These are phyloP conservation scores for Entomortierella beljakovae DNA, from an alignment of 192 early-diverging fungal genomes.

Conservation along the genomic window DNA sequence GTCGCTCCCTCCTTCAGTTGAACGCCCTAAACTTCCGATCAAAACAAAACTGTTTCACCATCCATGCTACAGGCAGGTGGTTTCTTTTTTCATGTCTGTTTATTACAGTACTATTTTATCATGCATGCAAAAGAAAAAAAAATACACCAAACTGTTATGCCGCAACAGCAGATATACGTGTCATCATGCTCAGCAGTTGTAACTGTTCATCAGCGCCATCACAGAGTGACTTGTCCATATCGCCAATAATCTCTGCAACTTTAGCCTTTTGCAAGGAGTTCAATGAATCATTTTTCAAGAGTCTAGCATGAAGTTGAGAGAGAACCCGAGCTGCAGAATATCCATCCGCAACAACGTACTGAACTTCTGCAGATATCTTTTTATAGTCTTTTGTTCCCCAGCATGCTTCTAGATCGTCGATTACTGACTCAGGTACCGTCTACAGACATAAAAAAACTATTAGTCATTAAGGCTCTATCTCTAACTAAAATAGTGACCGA, in stretches of 20 bases:
- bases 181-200: slow-evolving; percentile 79
- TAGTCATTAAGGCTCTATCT: not conserved
- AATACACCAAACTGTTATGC: slow-evolving; percentile 1
- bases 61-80: not conserved
- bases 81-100: not conserved
- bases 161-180: slow-evolving; percentile 57
- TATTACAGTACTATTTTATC: not conserved
- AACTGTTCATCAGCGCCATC: slow-evolving; percentile 94
- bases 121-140: not conserved
- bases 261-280: slow-evolving; percentile 78
- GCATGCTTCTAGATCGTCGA: slow-evolving; percentile 69
- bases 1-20: too few species aligned
- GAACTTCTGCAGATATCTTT: slow-evolving; percentile 63
- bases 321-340: slow-evolving; percentile 83
- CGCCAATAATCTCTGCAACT: slow-evolving; percentile 73
- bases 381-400: slow-evolving; percentile 63
- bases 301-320: slow-evolving; percentile 76
- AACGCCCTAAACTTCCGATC: too few species aligned
- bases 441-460: slow-evolving; percentile 26
- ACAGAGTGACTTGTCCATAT: slow-evolving; percentile 76
- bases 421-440: slow-evolving; percentile 73
- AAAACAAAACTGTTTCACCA: too few species aligned
- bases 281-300: slow-evolving; percentile 72
- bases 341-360: slow-evolving; percentile 72
- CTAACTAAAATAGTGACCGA: slow-evolving; percentile 2